Conservation (phyloP, 106 monocot species). For the Apostasia ramifera region DNA sequence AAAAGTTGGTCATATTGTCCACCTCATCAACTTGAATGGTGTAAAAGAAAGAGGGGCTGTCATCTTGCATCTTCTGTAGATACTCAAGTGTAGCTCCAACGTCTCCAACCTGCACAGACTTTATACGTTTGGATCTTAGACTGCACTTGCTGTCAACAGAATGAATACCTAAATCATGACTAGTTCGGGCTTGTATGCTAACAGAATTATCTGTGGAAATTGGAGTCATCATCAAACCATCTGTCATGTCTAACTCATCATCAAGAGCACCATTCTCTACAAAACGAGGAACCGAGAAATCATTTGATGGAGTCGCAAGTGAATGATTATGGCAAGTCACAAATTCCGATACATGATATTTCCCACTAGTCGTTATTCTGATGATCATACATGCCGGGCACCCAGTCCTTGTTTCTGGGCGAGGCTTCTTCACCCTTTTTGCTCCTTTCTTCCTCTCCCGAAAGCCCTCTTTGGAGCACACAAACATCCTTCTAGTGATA, state of each 20-base stretch:
- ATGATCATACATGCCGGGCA: slow-evolving; percentile 70
- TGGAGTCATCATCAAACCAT: not conserved
- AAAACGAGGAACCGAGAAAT: slow-evolving; percentile 21
- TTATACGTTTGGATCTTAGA: slow-evolving; percentile 24
- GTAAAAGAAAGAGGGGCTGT: slow-evolving; percentile 65
- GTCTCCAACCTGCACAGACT: slow-evolving; percentile 40
- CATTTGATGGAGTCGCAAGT: slow-evolving; percentile 20
- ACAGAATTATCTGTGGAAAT: slow-evolving; percentile 15
- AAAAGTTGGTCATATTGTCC: slow-evolving; percentile 42
- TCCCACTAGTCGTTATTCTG: slow-evolving; percentile 33
- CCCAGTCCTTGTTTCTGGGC: slow-evolving; percentile 58
- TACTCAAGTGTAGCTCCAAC: slow-evolving; percentile 52
- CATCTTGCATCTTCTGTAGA: slow-evolving; percentile 47
- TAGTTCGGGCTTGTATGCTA: slow-evolving; percentile 5
- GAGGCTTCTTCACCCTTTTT: slow-evolving; percentile 48
- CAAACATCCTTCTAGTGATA: slow-evolving; percentile 63
- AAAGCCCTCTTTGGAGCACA: slow-evolving; percentile 73
- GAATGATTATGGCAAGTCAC: slow-evolving; percentile 59
- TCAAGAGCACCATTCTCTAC: slow-evolving; percentile 17
- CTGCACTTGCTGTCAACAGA: slow-evolving; percentile 17
- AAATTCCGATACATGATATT: slow-evolving; percentile 59
- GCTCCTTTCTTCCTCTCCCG: slow-evolving; percentile 61
- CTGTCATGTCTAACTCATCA: slow-evolving; percentile 15
- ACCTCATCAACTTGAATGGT: slow-evolving; percentile 47
- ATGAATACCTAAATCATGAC: not conserved